Evolutionary conservation across 768 basidiomycete species (phyloP).

Genomic region (Symmetrospora coprosmae): DNA sequence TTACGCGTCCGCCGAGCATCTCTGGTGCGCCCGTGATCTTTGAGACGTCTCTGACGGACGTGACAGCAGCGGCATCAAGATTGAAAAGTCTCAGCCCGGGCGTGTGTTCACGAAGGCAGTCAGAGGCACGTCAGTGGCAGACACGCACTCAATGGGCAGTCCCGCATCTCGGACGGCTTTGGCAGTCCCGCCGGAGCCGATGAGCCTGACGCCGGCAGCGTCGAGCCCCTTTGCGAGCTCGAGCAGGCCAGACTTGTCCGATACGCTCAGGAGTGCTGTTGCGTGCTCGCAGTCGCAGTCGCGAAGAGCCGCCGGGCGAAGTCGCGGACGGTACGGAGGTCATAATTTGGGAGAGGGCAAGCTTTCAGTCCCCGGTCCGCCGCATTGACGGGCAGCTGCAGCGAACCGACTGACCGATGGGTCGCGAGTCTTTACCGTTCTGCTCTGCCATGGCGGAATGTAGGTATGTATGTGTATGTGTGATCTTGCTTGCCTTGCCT

Average conservation of each 20-base stretch:
- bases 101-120: not conserved
- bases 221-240: conserved; percentile 76
- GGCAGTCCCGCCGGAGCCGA: conserved; percentile 94
- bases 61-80: not conserved
- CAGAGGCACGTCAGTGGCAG: too few relatives aligned
- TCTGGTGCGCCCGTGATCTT: conserved; percentile 95
- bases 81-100: not conserved
- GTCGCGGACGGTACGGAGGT: too few relatives aligned
- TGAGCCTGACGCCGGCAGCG: conserved; percentile 63
- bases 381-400: too few relatives aligned
- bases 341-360: too few relatives aligned
- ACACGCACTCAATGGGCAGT: conserved; percentile 65
- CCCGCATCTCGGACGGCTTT: conserved; percentile 93
- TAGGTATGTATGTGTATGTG: not conserved
- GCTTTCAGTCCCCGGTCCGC: too few relatives aligned
- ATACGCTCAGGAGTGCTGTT: conserved; percentile 74
- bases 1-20: conserved; percentile 95
- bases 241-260: conserved; percentile 81
- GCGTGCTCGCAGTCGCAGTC: too few relatives aligned
- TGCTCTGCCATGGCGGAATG: not conserved
- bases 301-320: too few relatives aligned
- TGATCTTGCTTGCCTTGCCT: too few relatives aligned
- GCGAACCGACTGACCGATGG: not conserved
- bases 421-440: not conserved
- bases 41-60: conserved; percentile 69